Evolutionary conservation across 2,329 filamentous ascomycete genomes (phyloP).

Genomic region (Achaetomium macrosporum): DNA sequence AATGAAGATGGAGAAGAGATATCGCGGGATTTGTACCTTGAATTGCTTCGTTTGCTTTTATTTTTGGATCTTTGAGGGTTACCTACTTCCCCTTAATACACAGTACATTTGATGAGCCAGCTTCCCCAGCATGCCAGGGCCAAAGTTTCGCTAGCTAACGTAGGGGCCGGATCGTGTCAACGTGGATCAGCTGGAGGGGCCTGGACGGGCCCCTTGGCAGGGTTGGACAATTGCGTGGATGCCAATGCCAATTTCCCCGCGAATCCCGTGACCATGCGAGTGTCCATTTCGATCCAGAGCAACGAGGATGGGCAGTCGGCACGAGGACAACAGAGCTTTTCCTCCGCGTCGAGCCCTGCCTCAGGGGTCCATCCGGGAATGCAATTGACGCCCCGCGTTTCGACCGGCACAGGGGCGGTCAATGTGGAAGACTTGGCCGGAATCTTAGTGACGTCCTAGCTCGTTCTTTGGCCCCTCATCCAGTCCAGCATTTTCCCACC

Average conservation of each 20-base stretch:
- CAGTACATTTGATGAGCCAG: too few species aligned
- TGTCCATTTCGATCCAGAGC: background rate
- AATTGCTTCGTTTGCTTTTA: slow-evolving; percentile 6
- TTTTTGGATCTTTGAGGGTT: background rate
- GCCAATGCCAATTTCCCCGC: slow-evolving; percentile 13
- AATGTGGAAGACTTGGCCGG: slow-evolving; percentile 1
- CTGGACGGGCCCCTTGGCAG: slow-evolving; percentile 19
- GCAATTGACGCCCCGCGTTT: background rate
- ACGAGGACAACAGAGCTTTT: slow-evolving; percentile 26
- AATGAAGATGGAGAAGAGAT: background rate
- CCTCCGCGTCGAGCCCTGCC: slow-evolving; percentile 2
- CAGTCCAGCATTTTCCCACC: background rate
- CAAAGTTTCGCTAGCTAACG: too few species aligned
- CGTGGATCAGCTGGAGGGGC: background rate
- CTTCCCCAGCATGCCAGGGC: too few species aligned
- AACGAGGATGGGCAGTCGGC: slow-evolving; percentile 9
- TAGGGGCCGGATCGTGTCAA: slow-evolving; percentile 7
- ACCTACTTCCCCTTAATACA: too few species aligned
- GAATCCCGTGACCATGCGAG: slow-evolving; percentile 19
- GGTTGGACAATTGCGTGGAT: slow-evolving; percentile 12
- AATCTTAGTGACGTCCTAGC: background rate
- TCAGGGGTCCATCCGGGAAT: slow-evolving; percentile 2
- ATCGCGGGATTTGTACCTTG: background rate
- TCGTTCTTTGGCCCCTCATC: background rate
- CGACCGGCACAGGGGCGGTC: slow-evolving; percentile 19